These are phyloP conservation scores for Fusarium sp. DNA, from an alignment of 2,329 filamentous ascomycete genomes.

Conservation along the genomic window DNA sequence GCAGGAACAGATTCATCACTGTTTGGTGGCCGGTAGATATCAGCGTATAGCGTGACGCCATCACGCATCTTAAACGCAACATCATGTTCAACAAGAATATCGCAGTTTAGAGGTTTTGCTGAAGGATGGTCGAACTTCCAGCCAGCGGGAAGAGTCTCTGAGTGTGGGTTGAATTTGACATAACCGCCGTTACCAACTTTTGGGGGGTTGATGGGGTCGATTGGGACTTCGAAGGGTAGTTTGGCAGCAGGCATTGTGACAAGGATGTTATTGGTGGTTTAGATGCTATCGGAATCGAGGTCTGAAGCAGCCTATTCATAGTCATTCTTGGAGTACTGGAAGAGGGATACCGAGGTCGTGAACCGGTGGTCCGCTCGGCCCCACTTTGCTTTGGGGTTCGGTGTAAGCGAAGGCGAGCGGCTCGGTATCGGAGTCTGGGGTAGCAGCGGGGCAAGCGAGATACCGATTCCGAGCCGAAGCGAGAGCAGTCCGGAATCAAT, in stretches of 20 bases:
- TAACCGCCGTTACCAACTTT: conserved; percentile 15
- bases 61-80: conserved; percentile 11
- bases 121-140: conserved; percentile 7
- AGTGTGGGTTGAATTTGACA: not conserved
- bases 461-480: conserved; percentile 19
- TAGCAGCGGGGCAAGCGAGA: not conserved
- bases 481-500: not conserved
- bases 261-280: not conserved
- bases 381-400: not conserved
- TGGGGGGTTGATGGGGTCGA: conserved; percentile 1
- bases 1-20: conserved; percentile 10
- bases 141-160: not conserved
- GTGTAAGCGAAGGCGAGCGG: not conserved
- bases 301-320: not conserved
- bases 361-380: conserved; percentile 10
- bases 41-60: conserved; percentile 1
- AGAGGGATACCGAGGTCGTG: conserved; percentile 1
- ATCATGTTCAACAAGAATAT: conserved; percentile 15
- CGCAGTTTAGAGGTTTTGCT: not conserved
- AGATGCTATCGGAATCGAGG: rapidly evolving
- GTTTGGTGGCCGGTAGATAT: conserved; percentile 1
- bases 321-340: not conserved
- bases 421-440: conserved; percentile 10
- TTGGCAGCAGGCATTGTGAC: conserved; percentile 9
- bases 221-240: conserved; percentile 6